Base-by-base conservation (phyloP, 306 rosid species). In the Rubus parviflorus region DNA sequence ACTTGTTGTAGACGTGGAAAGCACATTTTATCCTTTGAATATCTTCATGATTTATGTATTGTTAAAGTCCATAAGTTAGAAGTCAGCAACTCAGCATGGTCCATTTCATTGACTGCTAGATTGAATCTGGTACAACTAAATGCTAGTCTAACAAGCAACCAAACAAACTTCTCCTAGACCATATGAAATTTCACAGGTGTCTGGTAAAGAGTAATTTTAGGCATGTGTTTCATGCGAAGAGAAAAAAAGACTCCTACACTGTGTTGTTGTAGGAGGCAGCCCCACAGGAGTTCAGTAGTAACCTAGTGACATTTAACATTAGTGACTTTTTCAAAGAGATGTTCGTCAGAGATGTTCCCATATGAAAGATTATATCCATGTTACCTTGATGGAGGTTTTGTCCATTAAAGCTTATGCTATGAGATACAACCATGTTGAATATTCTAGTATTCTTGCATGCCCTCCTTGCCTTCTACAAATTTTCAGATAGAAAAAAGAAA, bases 331-430 rank as follows among this genome's bases (percentile, higher is more conserved):
- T 30, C 35, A 1, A 30, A 30, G 35, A 30, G 35, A 30, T 30
- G 35, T 30, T 30, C 2, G 35, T 30, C 35, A 30, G 35, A 30
- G 35, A 30, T 96, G 97, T 78, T 97, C 89, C 98, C n/a, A 93
- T 77, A 94, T 90, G 82, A 93, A 93, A 85, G 89, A 93, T 64
- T 89, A 89, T 57, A 87, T 91, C 78, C 92, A 75, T 25, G 98
- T 94, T 77, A 94, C 98, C 68, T 70, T 93, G 81, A 93, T 90
- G 73, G 96, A 91, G 96, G 97, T 93, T 81, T 30, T 83, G 83
- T 68, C 56, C 45, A n/a, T 40, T 74, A 22, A 53, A 79, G 15
- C 48, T 48, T 40, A 45, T 2, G 4, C 5, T 58, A 11, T 22
- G 38, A 10, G 41, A 6, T 56, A 13, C 63, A n/a, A 54, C 60